A percentile compares a stretch with the other conserved stretches of the same genome.
phyloP scores from a whole-genome alignment of 2,329 filamentous ascomycete species.

The Mariannaea sp. region DNA sequence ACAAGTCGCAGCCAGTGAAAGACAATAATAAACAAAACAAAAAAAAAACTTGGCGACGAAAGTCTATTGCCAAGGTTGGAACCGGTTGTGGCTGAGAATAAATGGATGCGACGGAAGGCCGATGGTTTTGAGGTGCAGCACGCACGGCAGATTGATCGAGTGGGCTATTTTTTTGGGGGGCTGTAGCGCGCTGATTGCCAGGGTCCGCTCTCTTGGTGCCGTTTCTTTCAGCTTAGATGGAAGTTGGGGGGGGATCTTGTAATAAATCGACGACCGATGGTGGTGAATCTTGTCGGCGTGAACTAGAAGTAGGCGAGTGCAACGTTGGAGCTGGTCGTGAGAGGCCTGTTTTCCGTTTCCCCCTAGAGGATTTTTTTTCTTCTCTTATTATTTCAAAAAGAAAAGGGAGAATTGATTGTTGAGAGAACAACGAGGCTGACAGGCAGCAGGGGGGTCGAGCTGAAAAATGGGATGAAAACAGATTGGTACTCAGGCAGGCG shows the following conservation, averaged over 20 bases:
- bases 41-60: slow-evolving; percentile 8
- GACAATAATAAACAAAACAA: not conserved
- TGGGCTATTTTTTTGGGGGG: slow-evolving; percentile 8
- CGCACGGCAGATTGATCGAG: slow-evolving; percentile 1
- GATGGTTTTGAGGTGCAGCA: too few species aligned
- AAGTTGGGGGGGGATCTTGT: not conserved
- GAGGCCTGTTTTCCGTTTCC: too few species aligned
- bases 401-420: not conserved
- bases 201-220: slow-evolving; percentile 6
- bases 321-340: not conserved
- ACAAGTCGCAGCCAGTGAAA: not conserved
- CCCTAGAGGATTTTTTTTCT: too few species aligned
- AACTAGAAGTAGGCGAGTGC: too few species aligned
- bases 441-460: not conserved
- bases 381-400: too few species aligned
- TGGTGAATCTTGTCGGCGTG: not conserved
- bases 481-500: slow-evolving; percentile 4
- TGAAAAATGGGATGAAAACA: slow-evolving; percentile 1
- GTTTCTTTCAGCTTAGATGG: not conserved
- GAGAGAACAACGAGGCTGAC: not conserved
- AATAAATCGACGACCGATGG: not conserved
- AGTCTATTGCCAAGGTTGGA: slow-evolving; percentile 17
- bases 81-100: slow-evolving; percentile 13
- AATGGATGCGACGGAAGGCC: slow-evolving; percentile 7
- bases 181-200: slow-evolving; percentile 23